These are phyloP conservation scores for Luzula sylvatica DNA, from an alignment of 176 grass and related monocot genomes.

Conservation along the genomic window DNA sequence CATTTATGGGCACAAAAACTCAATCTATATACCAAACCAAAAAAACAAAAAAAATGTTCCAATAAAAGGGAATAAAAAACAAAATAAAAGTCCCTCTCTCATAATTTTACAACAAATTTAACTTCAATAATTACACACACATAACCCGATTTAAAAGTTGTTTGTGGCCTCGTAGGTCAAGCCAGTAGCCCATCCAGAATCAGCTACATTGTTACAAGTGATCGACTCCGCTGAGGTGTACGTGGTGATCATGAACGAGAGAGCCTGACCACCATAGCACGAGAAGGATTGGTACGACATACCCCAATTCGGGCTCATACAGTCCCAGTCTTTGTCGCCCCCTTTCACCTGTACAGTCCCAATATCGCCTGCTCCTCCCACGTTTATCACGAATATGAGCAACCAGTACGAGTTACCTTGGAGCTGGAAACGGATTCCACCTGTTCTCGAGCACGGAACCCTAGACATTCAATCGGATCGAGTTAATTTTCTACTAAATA, in stretches of 20 bases:
- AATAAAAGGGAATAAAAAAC: neutral
- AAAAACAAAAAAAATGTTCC: neutral
- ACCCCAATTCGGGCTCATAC: constrained; percentile 52
- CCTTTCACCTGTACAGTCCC: constrained; percentile 15
- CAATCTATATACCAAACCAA: constrained; percentile 7
- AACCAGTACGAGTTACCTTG: constrained; percentile 64
- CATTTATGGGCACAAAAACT: neutral
- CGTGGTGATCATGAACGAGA: constrained; percentile 34
- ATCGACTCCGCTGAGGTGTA: constrained; percentile 31
- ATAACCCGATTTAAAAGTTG: constrained; percentile 29
- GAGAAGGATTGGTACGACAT: constrained; percentile 38
- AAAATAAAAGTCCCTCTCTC: neutral
- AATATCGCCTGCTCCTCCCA: constrained; percentile 49
- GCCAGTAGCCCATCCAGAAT: constrained; percentile 23
- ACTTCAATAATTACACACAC: neutral
- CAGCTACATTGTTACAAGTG: constrained; percentile 30
- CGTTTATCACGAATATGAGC: constrained; percentile 37
- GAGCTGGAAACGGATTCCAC: constrained; percentile 39
- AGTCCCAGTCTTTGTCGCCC: neutral
- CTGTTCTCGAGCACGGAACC: constrained; percentile 37
- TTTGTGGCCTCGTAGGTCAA: constrained; percentile 53
- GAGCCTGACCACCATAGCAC: constrained; percentile 7
- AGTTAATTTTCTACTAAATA: no score
- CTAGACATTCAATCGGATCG: neutral
- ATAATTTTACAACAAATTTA: constrained; percentile 7